phyloP scores from a whole-genome alignment of 768 basidiomycete genomes.

The Hygrophorus russula region DNA sequence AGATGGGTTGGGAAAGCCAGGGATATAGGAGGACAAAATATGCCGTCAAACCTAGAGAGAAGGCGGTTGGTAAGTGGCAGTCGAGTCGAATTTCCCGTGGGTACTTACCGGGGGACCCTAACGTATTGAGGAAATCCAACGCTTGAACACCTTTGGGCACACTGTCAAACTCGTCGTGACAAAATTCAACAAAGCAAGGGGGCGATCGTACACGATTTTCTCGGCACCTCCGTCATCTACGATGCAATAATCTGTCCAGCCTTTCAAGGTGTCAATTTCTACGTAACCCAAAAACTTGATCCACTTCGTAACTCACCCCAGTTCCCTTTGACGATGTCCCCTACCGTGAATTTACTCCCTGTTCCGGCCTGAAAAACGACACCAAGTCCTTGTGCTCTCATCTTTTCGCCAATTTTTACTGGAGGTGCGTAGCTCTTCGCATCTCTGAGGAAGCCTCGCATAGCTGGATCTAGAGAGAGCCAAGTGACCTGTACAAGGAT shows the following conservation, averaged over 20 bases:
- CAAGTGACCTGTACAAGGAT: conserved; percentile 73
- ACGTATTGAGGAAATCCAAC: conserved; percentile 72
- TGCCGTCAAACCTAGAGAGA: conserved; percentile 61
- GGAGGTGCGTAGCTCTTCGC: conserved; percentile 61
- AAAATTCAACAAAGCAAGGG: neutral
- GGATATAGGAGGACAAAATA: conserved; percentile 54
- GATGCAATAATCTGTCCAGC: conserved; percentile 71
- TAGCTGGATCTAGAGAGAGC: conserved; percentile 78
- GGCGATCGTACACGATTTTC: conserved; percentile 42
- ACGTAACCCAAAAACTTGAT: neutral
- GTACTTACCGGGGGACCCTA: conserved; percentile 63
- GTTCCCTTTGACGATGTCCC: conserved; percentile 56
- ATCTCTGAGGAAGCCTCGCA: conserved; percentile 77
- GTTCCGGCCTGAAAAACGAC: conserved; percentile 49
- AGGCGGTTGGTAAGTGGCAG: neutral
- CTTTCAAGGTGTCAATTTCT: conserved; percentile 21
- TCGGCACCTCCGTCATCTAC: conserved; percentile 39
- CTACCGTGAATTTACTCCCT: conserved; percentile 43
- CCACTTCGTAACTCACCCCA: conserved; percentile 35
- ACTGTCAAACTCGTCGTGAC: conserved; percentile 19
- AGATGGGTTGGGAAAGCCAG: neutral
- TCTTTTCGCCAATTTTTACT: conserved; percentile 64
- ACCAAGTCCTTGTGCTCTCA: conserved; percentile 64
- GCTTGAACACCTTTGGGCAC: conserved; percentile 46
- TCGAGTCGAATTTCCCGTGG: neutral